Percentiles rank a stretch among this genome's conserved stretches.
phyloP scores from a whole-genome alignment of 768 basidiomycete species.

The Termitomyces sp. region DNA sequence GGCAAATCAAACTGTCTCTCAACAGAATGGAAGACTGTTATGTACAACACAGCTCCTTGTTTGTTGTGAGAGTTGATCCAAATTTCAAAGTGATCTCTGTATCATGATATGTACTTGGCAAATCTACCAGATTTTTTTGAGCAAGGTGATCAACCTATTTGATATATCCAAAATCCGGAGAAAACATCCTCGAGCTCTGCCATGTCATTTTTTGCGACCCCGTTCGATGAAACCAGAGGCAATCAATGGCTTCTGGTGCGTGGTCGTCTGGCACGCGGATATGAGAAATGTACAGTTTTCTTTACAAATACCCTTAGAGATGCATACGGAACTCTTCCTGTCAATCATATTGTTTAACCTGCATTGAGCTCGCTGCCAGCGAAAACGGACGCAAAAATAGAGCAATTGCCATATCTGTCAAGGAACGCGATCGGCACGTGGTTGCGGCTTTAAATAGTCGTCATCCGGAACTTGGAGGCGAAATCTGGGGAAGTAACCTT shows the following conservation, averaged over 20 bases:
- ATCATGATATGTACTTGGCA: background rate
- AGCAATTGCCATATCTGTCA: slow-evolving; percentile 1
- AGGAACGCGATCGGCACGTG: slow-evolving; percentile 11
- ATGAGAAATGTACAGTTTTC: background rate
- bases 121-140: background rate
- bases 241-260: background rate
- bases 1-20: background rate
- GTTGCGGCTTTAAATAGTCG: background rate
- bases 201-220: background rate
- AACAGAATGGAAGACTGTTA: slow-evolving; percentile 5
- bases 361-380: background rate
- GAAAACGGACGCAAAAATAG: background rate
- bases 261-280: background rate
- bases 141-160: background rate
- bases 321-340: background rate
- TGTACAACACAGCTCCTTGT: slow-evolving; percentile 13
- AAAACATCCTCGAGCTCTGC: background rate
- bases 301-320: too few species aligned
- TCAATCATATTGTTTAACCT: background rate
- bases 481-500: slow-evolving; percentile 5
- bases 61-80: slow-evolving; percentile 12
- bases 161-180: background rate
- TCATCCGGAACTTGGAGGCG: background rate
- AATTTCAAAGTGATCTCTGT: slow-evolving; percentile 4
- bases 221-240: background rate